Conservation (phyloP, 169 alveolate genomes). For the Plasmodium falciparum region DNA sequence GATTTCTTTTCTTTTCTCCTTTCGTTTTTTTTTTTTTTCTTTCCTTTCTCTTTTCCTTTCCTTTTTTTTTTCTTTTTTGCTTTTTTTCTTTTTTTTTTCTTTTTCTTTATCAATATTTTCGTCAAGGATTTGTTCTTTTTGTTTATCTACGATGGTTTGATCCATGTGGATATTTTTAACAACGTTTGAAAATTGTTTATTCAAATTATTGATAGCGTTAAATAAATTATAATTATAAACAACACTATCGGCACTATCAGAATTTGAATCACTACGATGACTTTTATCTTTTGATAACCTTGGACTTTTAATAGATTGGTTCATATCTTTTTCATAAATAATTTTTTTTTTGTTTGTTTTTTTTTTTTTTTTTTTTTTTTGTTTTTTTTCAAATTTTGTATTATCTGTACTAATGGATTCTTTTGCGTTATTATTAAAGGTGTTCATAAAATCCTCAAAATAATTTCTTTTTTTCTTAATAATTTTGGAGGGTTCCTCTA, state of each 20-base stretch:
- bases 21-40: neutral
- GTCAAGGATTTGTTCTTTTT: neutral
- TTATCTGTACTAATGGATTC: neutral
- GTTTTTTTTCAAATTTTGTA: neutral
- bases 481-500: neutral
- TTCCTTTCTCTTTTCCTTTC: neutral
- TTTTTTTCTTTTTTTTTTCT: neutral
- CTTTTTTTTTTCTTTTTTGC: neutral
- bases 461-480: slow-evolving; percentile 20
- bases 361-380: slow-evolving; percentile 11
- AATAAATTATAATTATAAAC: slow-evolving; percentile 57
- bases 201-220: slow-evolving; percentile 38
- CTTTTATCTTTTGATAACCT: neutral
- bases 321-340: neutral
- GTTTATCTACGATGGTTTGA: neutral
- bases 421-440: neutral
- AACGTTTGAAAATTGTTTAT: slow-evolving; percentile 55
- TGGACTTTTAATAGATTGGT: neutral
- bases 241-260: slow-evolving; percentile 66
- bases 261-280: slow-evolving; percentile 1
- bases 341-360: neutral
- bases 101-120: neutral
- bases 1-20: neutral
- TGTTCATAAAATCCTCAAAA: slow-evolving; percentile 32
- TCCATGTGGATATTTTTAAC: slow-evolving; percentile 41